These are phyloP conservation scores for Athelia sp. DNA, from an alignment of 1,284 basidiomycete genomes.

Conservation along the genomic window DNA sequence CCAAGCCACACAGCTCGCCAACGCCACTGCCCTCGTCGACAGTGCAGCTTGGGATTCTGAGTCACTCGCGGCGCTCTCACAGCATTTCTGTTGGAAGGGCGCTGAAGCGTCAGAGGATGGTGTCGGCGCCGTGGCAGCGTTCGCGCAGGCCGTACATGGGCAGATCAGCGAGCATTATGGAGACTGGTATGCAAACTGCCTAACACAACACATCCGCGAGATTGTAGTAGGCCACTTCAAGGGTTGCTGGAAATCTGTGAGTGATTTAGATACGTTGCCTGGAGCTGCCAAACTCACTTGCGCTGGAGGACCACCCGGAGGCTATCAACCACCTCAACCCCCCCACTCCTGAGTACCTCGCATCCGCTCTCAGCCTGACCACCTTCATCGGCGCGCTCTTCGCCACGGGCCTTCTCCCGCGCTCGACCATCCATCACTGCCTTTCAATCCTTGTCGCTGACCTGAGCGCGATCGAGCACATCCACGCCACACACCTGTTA, in stretches of 20 bases:
- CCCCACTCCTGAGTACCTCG: constrained; percentile 14
- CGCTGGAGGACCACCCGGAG: constrained; percentile 6
- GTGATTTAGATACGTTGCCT: constrained; percentile 8
- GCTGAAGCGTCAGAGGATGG: constrained; percentile 8
- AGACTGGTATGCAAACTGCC: constrained; percentile 18
- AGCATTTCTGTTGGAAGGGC: constrained; percentile 20
- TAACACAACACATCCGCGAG: constrained; percentile 23
- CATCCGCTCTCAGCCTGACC: constrained; percentile 20
- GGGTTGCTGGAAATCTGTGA: constrained; percentile 28
- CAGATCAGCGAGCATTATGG: constrained; percentile 16
- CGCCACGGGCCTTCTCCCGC: constrained; percentile 15
- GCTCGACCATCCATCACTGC: constrained; percentile 19
- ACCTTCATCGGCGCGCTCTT: constrained; percentile 30
- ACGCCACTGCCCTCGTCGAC: not conserved
- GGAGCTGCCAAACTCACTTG: not conserved
- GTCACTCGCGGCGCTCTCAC: constrained; percentile 17
- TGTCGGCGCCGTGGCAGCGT: constrained; percentile 15
- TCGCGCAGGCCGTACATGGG: constrained; percentile 22
- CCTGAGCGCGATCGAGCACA: constrained; percentile 23
- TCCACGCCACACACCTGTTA: constrained; percentile 16
- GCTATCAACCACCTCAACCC: constrained; percentile 9
- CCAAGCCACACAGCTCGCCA: not conserved
- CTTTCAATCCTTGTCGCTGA: constrained; percentile 20
- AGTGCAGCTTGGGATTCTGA: constrained; percentile 12
- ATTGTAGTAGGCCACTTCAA: constrained; percentile 24